Evolutionary conservation across 2,329 filamentous ascomycete species (phyloP), one percentile per base, ranked within the genome.

Genomic region (Monilinia laxa): DNA sequence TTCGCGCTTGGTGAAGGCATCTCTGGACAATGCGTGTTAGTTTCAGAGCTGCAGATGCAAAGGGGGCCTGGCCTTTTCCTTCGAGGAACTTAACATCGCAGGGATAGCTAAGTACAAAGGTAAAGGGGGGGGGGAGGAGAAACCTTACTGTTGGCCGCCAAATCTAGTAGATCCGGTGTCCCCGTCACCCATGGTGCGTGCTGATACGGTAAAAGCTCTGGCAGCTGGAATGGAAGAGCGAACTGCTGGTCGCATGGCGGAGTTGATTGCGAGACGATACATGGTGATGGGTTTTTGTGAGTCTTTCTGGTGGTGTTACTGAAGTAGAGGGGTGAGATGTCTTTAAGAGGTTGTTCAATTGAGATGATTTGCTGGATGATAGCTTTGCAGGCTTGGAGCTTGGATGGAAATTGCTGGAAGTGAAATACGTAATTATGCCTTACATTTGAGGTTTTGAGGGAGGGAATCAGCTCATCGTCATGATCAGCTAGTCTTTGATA

Each of bases 1-100:
- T 81, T 99, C 95, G 75, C 95, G 92, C 81, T 90, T 90, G 81
- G 89, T 92, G 86, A 97, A 99, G 67, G 92, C 87, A 78, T 99
- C 94, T 74, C 94, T 96, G 72, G 73, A 28, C 18, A 49, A 23
- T 42, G 62, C 57, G 12, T n/a, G 31, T 74, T 70, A 75, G 70
- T 68, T 64, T 57, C 38, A 23, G 31, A 47, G 40, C 18, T 52
- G 47, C 16, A 38, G 14, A 40, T 52, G n/a, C n/a, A 25, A 16
- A 35, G n/a, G 28, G 20, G 4, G 31, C 38, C 51, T 56, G 35
- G 25, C 60, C 40, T 38, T 28, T 64, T 65, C 31, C 31, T 35
- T 35, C 7, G 31, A 35, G 31, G 31, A 5, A 7, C 31, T 35
- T 35, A 35, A 35, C 7, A 35, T 35, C 47, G 20, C 20, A 18